Evolutionary conservation across 805 yeast species (phyloP).

Genomic region (Wickerhamiella sorbophila): DNA sequence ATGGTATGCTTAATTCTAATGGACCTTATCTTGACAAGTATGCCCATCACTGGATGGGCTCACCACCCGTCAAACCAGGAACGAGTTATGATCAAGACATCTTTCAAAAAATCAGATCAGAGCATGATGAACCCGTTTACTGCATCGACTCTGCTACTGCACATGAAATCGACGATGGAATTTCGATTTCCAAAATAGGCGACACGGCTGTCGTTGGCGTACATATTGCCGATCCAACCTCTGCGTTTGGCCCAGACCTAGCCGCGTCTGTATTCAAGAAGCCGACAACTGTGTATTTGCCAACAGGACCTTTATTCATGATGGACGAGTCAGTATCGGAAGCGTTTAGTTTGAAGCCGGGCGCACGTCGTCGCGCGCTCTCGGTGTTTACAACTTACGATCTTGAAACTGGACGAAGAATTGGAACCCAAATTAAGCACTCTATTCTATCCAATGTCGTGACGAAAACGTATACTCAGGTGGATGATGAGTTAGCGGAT

Average conservation of each 20-base stretch:
- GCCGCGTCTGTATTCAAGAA: conserved; percentile 45
- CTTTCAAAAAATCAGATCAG: conserved; percentile 1
- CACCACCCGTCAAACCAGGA: not conserved
- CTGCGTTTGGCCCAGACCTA: conserved; percentile 33
- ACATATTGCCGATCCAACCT: conserved; percentile 81
- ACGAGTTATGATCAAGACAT: not conserved
- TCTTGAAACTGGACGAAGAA: conserved; percentile 25
- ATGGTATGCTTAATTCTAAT: not conserved
- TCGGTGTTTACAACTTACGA: not conserved
- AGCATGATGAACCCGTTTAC: conserved; percentile 29
- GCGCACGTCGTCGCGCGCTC: conserved; percentile 25
- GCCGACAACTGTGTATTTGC: conserved; percentile 58
- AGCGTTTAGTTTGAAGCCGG: conserved; percentile 37
- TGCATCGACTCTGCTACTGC: conserved; percentile 76
- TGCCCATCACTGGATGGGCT: conserved; percentile 2
- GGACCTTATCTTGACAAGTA: conserved; percentile 5
- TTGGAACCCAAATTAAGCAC: conserved; percentile 25
- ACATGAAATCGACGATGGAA: conserved; percentile 88
- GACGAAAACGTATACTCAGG: conserved; percentile 46
- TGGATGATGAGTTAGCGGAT: conserved; percentile 35
- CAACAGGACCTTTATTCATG: conserved; percentile 54
- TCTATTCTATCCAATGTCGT: conserved; percentile 35
- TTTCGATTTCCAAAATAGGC: conserved; percentile 34
- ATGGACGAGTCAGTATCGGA: conserved; percentile 44
- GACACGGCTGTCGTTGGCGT: conserved; percentile 34